These are phyloP conservation scores for Thermothielavioides terrestris DNA, from an alignment of 495 filamentous ascomycete genomes.

Conservation along the genomic window DNA sequence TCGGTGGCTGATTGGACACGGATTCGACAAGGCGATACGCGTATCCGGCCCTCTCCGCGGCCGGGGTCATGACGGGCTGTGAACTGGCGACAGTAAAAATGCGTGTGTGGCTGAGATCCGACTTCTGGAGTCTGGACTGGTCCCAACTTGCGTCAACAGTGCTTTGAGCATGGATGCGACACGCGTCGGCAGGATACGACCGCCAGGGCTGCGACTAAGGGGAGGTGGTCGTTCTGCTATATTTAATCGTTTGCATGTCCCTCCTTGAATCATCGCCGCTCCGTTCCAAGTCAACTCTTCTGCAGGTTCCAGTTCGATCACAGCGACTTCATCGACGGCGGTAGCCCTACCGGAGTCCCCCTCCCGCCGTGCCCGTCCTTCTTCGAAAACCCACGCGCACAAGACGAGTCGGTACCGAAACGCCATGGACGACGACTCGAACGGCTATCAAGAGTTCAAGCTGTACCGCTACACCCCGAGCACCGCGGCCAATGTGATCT, in stretches of 20 bases:
- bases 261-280: not conserved
- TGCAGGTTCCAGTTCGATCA: not conserved
- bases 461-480: conserved; percentile 44
- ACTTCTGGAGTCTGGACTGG: not conserved
- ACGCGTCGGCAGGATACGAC: not conserved
- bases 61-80: not conserved
- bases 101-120: not conserved
- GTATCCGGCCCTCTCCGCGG: not conserved
- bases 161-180: not conserved
- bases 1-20: not conserved
- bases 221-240: too few relatives aligned
- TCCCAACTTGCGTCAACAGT: not conserved
- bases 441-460: conserved; percentile 12
- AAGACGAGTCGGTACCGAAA: not conserved
- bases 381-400: not conserved
- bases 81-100: too few relatives aligned
- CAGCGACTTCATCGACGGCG: not conserved
- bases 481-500: conserved; percentile 40
- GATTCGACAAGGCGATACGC: not conserved
- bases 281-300: too few relatives aligned
- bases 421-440: not conserved
- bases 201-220: not conserved
- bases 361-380: too few relatives aligned
- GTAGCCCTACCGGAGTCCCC: too few relatives aligned
- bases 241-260: too few relatives aligned